Percentiles rank a stretch among this genome's conserved stretches.
phyloP scores from a whole-genome alignment of 805 yeast species.

The Wickerhamiella siamensis region DNA sequence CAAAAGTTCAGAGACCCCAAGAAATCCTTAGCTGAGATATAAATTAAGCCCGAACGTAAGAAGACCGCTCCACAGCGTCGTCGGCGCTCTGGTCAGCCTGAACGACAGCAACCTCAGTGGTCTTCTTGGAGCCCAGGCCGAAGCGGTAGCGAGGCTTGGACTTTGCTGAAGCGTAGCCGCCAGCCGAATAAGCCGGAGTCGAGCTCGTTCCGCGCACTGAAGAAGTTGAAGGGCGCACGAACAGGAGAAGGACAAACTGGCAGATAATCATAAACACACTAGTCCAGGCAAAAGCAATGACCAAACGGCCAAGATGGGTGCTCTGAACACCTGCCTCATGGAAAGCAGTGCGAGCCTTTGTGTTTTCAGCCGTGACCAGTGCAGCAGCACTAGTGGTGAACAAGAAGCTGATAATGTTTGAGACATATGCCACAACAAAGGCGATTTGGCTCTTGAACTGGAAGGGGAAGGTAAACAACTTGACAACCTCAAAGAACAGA shows the following conservation, averaged over 20 bases:
- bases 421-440: constrained; percentile 18
- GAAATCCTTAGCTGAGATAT: background rate
- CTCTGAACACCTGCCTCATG: constrained; percentile 27
- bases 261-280: constrained; percentile 26
- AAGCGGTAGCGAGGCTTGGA: constrained; percentile 11
- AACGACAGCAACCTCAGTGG: constrained; percentile 10
- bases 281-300: constrained; percentile 53
- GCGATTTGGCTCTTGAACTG: constrained; percentile 19
- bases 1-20: background rate
- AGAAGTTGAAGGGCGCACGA: constrained; percentile 55
- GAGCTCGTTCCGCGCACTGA: constrained; percentile 77
- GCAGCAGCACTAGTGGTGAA: constrained; percentile 42
- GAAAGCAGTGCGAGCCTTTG: constrained; percentile 64
- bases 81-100: constrained; percentile 2
- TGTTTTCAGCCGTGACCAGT: constrained; percentile 61
- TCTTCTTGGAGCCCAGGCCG: constrained; percentile 16
- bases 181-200: background rate
- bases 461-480: constrained; percentile 28
- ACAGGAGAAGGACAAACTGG: constrained; percentile 21
- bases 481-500: constrained; percentile 36
- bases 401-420: constrained; percentile 18
- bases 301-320: constrained; percentile 20
- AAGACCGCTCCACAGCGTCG: constrained; percentile 18
- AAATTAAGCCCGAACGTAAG: constrained; percentile 18
- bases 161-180: background rate